Evolutionary conservation across 352 stramenopile genomes (phyloP).

Genomic region (Phytophthora colocasiae): DNA sequence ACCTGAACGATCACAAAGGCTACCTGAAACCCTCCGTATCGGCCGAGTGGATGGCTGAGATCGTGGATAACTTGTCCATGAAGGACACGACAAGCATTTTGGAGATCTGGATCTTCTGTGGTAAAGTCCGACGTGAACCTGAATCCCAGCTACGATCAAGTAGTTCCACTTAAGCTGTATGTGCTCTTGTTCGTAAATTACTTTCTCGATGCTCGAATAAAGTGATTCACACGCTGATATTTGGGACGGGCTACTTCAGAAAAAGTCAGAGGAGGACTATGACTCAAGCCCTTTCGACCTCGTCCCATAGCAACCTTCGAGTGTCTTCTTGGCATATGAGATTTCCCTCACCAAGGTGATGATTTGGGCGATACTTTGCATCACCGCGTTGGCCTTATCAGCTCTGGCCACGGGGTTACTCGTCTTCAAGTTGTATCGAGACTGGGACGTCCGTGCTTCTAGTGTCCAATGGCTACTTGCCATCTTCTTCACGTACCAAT

Average conservation of each 20-base stretch:
- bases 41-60: slow-evolving; percentile 30
- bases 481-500: slow-evolving; percentile 42
- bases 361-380: slow-evolving; percentile 36
- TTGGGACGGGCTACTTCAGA: background rate
- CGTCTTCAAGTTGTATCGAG: slow-evolving; percentile 42
- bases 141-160: too few relatives aligned
- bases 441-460: slow-evolving; percentile 39
- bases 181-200: background rate
- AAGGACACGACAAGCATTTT: slow-evolving; percentile 28
- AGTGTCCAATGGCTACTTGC: slow-evolving; percentile 38
- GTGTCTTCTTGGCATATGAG: background rate
- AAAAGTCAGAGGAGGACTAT: background rate
- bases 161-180: too few relatives aligned
- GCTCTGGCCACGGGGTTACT: slow-evolving; percentile 29
- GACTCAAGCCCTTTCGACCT: background rate
- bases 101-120: slow-evolving; percentile 33
- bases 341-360: slow-evolving; percentile 23
- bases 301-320: background rate
- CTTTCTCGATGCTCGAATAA: background rate
- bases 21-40: slow-evolving; percentile 26
- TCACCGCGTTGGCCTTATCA: slow-evolving; percentile 35
- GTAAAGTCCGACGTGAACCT: slow-evolving; percentile 9
- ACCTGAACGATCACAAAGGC: slow-evolving; percentile 39
- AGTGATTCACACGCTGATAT: background rate
- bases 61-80: slow-evolving; percentile 28